A percentile compares a stretch with the other conserved stretches of the same genome.
Evolutionary conservation across 1,284 basidiomycete species (phyloP).

Genomic region (Ganoderma lingzhi): DNA sequence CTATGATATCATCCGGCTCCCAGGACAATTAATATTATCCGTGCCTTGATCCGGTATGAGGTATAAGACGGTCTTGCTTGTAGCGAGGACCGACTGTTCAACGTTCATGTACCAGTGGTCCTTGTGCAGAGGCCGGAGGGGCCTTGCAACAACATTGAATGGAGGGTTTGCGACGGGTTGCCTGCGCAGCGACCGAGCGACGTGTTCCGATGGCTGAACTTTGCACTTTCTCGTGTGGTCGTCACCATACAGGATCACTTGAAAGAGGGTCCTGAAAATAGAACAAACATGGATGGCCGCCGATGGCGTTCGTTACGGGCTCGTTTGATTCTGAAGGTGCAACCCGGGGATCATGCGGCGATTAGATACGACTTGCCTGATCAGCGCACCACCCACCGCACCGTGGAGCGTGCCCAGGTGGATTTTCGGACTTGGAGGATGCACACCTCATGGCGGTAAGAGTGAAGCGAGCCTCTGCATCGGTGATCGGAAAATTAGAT

Average conservation of each 20-base stretch:
- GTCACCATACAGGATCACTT: not conserved
- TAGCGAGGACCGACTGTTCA: not conserved
- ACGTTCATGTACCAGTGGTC: not conserved
- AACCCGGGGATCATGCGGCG: not conserved
- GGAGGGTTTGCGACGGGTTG: not conserved
- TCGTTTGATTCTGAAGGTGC: not conserved
- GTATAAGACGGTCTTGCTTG: not conserved
- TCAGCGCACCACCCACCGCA: not conserved
- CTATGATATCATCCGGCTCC: not conserved
- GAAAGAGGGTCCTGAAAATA: constrained; percentile 3
- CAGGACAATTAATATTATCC: constrained; percentile 1
- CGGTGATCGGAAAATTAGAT: not conserved
- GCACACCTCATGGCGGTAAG: not conserved
- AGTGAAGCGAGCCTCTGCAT: not conserved
- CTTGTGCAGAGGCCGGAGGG: not conserved
- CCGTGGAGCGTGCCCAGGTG: not conserved
- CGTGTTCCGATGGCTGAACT: not conserved
- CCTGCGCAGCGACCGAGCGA: not conserved
- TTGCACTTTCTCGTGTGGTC: not conserved
- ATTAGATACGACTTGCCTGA: not conserved
- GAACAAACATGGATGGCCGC: not conserved
- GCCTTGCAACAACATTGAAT: not conserved
- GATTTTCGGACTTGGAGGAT: not conserved
- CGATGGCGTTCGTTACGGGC: not conserved
- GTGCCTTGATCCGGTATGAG: not conserved